Evolutionary conservation across 208 protist species (phyloP).

Genomic region (Crithidia fasciculata): DNA sequence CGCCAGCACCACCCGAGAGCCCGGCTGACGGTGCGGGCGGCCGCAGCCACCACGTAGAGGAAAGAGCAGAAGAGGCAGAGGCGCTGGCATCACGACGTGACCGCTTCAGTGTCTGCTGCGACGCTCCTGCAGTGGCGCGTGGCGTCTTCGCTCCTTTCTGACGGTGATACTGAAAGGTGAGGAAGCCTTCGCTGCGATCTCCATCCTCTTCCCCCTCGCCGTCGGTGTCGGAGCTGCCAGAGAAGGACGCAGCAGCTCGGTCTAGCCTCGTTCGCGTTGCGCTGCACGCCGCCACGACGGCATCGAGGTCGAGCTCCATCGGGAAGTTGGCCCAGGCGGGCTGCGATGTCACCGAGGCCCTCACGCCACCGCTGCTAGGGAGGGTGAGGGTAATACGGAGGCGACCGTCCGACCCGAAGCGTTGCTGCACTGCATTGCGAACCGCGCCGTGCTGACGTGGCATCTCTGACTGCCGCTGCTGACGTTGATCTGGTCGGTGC

Average conservation of each 20-base stretch:
- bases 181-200: not conserved
- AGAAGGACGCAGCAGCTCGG: not conserved
- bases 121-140: not conserved
- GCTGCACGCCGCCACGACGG: slow-evolving; percentile 9
- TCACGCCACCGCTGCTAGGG: slow-evolving; percentile 12
- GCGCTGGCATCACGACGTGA: not conserved
- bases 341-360: slow-evolving; percentile 9
- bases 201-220: slow-evolving; percentile 4
- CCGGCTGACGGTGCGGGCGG: slow-evolving; percentile 12
- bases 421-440: slow-evolving; percentile 8
- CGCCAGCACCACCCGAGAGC: slow-evolving; percentile 13
- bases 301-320: slow-evolving; percentile 10
- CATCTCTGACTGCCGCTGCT: not conserved
- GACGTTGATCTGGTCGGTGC: not conserved
- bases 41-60: slow-evolving; percentile 20
- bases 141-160: not conserved
- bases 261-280: not conserved
- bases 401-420: slow-evolving; percentile 8
- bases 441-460: not conserved
- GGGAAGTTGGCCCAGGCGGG: slow-evolving; percentile 28
- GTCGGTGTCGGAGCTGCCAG: not conserved
- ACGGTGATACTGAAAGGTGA: slow-evolving; percentile 35
- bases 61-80: too few relatives aligned
- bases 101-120: not conserved
- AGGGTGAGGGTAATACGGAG: slow-evolving; percentile 19